These are phyloP conservation scores for Penicillium dipodomyicola DNA, from an alignment of 495 filamentous ascomycete genomes.

Conservation along the genomic window DNA sequence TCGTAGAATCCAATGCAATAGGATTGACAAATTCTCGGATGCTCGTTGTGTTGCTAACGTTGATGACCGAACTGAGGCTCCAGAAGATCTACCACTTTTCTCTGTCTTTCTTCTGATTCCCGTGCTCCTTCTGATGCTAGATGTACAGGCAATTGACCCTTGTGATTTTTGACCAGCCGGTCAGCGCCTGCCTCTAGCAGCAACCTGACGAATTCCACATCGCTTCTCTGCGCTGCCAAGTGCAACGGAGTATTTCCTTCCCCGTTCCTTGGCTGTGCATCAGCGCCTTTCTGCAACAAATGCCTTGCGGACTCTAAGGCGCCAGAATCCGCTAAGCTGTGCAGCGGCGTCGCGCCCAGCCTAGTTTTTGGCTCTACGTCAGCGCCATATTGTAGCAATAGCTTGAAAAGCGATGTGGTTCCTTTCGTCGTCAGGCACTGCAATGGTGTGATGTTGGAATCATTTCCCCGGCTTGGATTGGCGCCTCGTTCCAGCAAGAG, in stretches of 20 bases:
- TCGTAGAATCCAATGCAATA: background rate
- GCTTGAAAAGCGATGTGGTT: background rate
- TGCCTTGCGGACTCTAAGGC: background rate
- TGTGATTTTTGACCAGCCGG: background rate
- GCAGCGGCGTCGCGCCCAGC: background rate
- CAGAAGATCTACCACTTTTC: background rate
- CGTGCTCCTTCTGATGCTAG: background rate
- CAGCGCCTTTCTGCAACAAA: background rate
- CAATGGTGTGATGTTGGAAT: background rate
- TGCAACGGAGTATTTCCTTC: conserved; percentile 8
- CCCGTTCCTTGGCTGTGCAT: background rate
- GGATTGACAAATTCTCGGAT: background rate
- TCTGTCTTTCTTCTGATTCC: background rate
- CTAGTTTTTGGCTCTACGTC: background rate
- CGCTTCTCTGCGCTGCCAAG: background rate
- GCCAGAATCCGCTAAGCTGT: background rate
- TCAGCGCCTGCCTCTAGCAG: conserved; percentile 7
- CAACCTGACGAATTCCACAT: background rate
- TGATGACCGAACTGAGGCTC: background rate
- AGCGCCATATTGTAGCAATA: conserved; percentile 1
- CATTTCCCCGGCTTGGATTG: background rate
- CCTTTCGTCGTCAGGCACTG: background rate
- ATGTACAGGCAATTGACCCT: background rate
- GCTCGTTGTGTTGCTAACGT: background rate
- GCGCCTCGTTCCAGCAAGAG: conserved; percentile 2